Evolutionary conservation across 2,329 filamentous ascomycete species (phyloP), one percentile per base, ranked within the genome.

Genomic region (Claviceps maximensis): DNA sequence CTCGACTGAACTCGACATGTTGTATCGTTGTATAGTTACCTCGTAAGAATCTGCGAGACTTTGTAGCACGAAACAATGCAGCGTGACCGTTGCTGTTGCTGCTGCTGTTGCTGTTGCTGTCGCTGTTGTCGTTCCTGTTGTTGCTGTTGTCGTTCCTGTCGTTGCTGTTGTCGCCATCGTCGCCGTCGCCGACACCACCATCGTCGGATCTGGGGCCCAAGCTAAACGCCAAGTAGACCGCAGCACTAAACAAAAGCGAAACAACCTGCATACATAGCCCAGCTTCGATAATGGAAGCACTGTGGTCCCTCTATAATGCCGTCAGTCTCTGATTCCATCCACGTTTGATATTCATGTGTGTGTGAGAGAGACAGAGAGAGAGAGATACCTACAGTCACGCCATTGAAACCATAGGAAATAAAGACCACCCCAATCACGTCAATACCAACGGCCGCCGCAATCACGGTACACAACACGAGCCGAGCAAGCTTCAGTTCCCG

Each of bases 251-350:
- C 29, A 70, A 47, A 10, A 78, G 61, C 4, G 70, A 66, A 5
- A 63, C 53, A 2, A 70, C 60, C 55, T 77, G 75, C 21, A 78
- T 61, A 1, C 62, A 70, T 13, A 78, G 58, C 8, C 75, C 75
- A 2, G 64, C 68, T 7, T 73, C 63, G n/a, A 74, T 36, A 3
- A 36, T 36, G 33, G 33, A 36, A 13, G 33, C 33, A 17, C 33
- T 36, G 33, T 13, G 33, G 17, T 36, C 33, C 17, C 33, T 36
- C 33, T 36, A 5, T 36, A 12, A 36, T 13, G 33, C 13, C 33
- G 13, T 36, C 33, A 36, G 33, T 13, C n/a, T n/a, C n/a, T n/a
- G 1, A 36, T 36, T 17, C 33, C 33, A 36, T 36, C 33, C 5
- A 13, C 3, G 13, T 36, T 36, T 36, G 12, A 36, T 36, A 13